A percentile compares a stretch with the other conserved stretches of the same genome.
Conservation (phyloP, 805 yeast species). For the Nakazawaea peltata region DNA sequence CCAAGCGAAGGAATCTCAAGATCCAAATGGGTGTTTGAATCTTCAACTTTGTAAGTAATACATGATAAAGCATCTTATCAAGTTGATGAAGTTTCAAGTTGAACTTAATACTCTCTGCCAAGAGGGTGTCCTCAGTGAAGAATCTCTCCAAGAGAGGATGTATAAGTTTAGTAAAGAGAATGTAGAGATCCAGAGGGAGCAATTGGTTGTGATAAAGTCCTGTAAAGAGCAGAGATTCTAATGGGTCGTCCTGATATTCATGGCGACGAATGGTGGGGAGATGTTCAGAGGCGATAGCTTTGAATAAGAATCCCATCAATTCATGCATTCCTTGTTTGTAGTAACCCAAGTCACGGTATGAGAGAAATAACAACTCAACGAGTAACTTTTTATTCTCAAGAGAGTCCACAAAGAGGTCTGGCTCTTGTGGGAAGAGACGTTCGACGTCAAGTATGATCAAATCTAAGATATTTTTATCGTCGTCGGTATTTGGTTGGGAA, state of each 20-base stretch:
- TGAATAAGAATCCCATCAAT: conserved; percentile 38
- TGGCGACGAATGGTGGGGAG: conserved; percentile 18
- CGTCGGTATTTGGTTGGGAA: conserved; percentile 6
- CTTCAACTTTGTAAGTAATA: conserved; percentile 33
- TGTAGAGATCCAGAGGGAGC: conserved; percentile 33
- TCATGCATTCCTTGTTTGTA: conserved; percentile 52
- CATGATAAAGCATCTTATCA: conserved; percentile 41
- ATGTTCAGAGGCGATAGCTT: conserved; percentile 31
- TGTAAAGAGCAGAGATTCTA: conserved; percentile 28
- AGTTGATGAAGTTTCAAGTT: conserved; percentile 39
- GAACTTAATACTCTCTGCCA: conserved; percentile 39
- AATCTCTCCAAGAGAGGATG: conserved; percentile 26
- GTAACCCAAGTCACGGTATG: conserved; percentile 40
- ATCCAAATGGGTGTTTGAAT: conserved; percentile 48
- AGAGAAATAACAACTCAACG: conserved; percentile 35
- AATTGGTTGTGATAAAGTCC: conserved; percentile 30
- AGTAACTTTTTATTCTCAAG: conserved; percentile 20
- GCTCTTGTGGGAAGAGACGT: conserved; percentile 38
- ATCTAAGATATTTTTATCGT: conserved; percentile 32
- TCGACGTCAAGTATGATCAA: conserved; percentile 43
- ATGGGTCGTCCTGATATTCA: conserved; percentile 12
- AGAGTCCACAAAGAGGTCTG: conserved; percentile 21
- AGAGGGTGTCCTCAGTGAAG: conserved; percentile 30
- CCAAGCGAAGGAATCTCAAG: conserved; percentile 40
- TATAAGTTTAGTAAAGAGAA: conserved; percentile 32